These are phyloP conservation scores for Kregervanrija delftensis DNA, from an alignment of 805 yeast genomes.

Conservation along the genomic window DNA sequence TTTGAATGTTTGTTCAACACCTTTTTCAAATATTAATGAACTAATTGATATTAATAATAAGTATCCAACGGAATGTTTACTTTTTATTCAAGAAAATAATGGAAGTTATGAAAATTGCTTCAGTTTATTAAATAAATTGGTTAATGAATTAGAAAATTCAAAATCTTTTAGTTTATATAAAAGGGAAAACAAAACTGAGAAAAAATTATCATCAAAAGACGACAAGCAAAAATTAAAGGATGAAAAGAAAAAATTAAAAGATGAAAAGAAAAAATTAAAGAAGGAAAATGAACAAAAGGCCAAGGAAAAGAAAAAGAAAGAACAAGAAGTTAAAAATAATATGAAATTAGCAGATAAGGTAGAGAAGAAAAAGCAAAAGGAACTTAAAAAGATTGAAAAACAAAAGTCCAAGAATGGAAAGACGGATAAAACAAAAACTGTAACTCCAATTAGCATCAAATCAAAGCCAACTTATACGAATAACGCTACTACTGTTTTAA, in stretches of 20 bases:
- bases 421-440: no score
- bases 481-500: no score
- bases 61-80: no score
- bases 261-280: neutral
- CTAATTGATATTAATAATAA: no score
- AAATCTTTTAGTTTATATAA: neutral
- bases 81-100: no score
- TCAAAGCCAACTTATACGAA: no score
- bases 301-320: neutral
- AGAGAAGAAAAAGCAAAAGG: neutral
- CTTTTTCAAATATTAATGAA: no score
- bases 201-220: neutral
- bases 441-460: no score
- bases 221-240: neutral
- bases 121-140: neutral
- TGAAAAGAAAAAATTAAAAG: neutral
- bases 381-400: no score
- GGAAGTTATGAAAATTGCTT: no score
- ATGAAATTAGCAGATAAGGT: neutral
- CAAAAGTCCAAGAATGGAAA: no score
- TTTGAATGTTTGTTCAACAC: no score
- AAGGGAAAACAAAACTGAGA: neutral
- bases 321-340: neutral
- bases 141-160: neutral
- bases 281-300: neutral